phyloP scores from a whole-genome alignment of 169 alveolate species.

The Fabrea salina region DNA sequence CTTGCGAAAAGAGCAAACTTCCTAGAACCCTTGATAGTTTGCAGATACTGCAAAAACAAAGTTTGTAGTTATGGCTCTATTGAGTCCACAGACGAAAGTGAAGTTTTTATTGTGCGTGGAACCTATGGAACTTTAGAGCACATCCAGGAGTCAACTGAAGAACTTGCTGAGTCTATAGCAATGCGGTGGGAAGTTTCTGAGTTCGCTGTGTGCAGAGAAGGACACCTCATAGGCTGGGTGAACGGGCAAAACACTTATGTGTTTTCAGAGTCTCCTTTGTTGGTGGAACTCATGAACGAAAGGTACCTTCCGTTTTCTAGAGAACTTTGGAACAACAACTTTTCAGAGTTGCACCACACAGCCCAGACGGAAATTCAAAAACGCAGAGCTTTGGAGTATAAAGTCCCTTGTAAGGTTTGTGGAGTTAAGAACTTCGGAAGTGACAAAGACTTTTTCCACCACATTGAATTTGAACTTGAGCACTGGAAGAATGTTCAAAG shows the following conservation, averaged over 20 bases:
- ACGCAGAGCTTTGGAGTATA: too few relatives aligned
- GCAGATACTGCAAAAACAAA: background rate
- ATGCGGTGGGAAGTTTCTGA: background rate
- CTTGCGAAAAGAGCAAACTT: too few relatives aligned
- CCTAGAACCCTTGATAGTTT: background rate
- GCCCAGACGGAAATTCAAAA: background rate
- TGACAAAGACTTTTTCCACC: background rate
- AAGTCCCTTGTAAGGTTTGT: too few relatives aligned
- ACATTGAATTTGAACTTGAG: background rate
- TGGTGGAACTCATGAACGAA: background rate
- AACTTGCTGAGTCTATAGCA: background rate
- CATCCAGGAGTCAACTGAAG: background rate
- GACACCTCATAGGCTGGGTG: constrained; percentile 1
- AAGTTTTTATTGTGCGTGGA: background rate
- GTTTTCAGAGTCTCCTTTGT: background rate
- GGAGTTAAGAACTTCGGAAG: too few relatives aligned
- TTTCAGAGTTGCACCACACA: background rate
- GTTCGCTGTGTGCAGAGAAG: background rate
- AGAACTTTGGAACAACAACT: background rate
- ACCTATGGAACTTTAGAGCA: background rate
- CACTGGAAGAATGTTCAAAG: background rate
- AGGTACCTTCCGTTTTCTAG: background rate
- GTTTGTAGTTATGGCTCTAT: background rate
- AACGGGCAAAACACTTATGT: background rate
- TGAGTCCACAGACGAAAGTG: background rate